Evolutionary conservation across 2,329 filamentous ascomycete species (phyloP).

Genomic region (Pseudogymnoascus sp.): DNA sequence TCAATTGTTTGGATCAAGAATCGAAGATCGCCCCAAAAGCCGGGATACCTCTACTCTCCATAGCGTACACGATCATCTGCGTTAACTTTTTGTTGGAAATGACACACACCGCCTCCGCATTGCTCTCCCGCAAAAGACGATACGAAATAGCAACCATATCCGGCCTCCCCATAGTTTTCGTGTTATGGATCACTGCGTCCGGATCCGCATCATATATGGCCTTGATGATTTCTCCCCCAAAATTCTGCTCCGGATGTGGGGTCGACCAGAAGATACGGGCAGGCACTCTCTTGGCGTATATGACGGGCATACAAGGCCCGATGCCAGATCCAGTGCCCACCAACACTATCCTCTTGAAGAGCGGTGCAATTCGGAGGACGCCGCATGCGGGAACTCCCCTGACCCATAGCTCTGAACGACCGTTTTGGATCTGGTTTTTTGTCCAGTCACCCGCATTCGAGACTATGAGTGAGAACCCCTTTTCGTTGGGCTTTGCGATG

Average conservation of each 20-base stretch:
- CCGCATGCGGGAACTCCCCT: constrained; percentile 59
- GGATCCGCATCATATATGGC: constrained; percentile 24
- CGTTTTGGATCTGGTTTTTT: constrained; percentile 48
- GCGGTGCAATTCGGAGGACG: constrained; percentile 56
- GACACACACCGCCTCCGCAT: constrained; percentile 29
- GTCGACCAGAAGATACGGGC: constrained; percentile 31
- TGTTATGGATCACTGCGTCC: constrained; percentile 28
- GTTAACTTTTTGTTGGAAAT: constrained; percentile 30
- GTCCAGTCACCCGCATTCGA: constrained; percentile 75
- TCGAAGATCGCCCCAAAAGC: constrained; percentile 32
- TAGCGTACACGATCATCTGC: constrained; percentile 24
- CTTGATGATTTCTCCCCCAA: constrained; percentile 25
- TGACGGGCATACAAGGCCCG: constrained; percentile 43
- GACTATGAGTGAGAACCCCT: constrained; percentile 59
- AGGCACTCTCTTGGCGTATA: constrained; percentile 37
- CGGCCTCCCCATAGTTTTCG: constrained; percentile 23
- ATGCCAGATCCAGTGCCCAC: constrained; percentile 68
- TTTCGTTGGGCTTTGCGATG: constrained; percentile 50
- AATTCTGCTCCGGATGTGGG: constrained; percentile 27
- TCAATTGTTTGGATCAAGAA: neutral
- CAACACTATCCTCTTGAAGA: constrained; percentile 58
- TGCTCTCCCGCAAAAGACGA: constrained; percentile 21
- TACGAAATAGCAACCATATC: constrained; percentile 27
- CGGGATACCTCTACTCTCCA: constrained; percentile 27
- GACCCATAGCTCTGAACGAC: constrained; percentile 56